phyloP scores from a whole-genome alignment of 2,329 filamentous ascomycete genomes.

The Pseudogymnoascus sp. region DNA sequence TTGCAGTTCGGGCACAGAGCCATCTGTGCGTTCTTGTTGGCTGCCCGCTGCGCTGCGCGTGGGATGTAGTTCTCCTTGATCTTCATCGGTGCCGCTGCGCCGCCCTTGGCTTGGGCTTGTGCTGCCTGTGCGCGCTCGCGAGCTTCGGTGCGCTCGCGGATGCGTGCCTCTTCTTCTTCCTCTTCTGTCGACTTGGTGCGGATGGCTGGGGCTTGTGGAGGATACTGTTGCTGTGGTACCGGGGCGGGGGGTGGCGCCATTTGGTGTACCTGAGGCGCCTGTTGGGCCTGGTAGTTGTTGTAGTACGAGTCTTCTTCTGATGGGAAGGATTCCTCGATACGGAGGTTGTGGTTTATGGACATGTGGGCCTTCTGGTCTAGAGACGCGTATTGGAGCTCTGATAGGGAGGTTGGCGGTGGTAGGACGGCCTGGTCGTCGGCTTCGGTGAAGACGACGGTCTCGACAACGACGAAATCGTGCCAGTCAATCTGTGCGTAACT shows the following conservation, averaged over 20 bases:
- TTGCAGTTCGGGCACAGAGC: slow-evolving; percentile 89
- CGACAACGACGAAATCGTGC: slow-evolving; percentile 94
- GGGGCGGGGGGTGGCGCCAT: slow-evolving; percentile 36
- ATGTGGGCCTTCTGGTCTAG: slow-evolving; percentile 91
- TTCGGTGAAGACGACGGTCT: slow-evolving; percentile 88
- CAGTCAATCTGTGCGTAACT: slow-evolving; percentile 86
- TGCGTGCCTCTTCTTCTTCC: slow-evolving; percentile 38
- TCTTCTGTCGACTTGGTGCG: slow-evolving; percentile 11
- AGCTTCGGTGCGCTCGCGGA: slow-evolving; percentile 54
- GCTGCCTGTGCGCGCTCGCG: slow-evolving; percentile 63
- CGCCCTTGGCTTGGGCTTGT: slow-evolving; percentile 67
- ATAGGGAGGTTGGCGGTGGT: slow-evolving; percentile 79
- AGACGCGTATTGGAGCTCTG: slow-evolving; percentile 87
- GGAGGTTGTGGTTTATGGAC: slow-evolving; percentile 67
- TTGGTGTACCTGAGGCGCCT: slow-evolving; percentile 26
- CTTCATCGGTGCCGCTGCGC: slow-evolving; percentile 62
- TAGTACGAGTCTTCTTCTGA: slow-evolving; percentile 61
- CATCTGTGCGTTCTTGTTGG: slow-evolving; percentile 58
- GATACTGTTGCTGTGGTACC: slow-evolving; percentile 26
- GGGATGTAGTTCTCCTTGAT: slow-evolving; percentile 92
- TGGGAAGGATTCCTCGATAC: slow-evolving; percentile 93
- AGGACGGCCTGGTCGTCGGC: slow-evolving; percentile 79
- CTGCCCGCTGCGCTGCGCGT: slow-evolving; percentile 64
- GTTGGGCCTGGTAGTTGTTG: slow-evolving; percentile 39
- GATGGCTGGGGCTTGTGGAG: slow-evolving; percentile 23